phyloP scores from a whole-genome alignment of 352 stramenopile species.

The Pythium utonaiense region DNA sequence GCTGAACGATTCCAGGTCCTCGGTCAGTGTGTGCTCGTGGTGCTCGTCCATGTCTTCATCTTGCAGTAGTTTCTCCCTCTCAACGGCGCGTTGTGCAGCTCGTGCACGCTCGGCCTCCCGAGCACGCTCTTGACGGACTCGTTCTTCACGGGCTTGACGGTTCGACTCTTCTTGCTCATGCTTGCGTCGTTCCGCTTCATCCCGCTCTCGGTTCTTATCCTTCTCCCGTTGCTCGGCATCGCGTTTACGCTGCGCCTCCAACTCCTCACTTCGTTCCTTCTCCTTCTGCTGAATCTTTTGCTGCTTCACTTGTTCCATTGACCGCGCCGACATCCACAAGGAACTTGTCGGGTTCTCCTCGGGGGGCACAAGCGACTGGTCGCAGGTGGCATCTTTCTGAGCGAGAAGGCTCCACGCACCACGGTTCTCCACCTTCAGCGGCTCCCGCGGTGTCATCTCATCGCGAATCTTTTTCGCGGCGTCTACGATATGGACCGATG shows the following conservation, averaged over 20 bases:
- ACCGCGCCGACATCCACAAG: constrained; percentile 77
- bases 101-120: constrained; percentile 58
- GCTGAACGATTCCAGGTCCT: constrained; percentile 85
- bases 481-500: constrained; percentile 34
- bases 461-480: constrained; percentile 78
- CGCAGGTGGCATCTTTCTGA: constrained; percentile 65
- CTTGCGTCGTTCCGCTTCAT: constrained; percentile 67
- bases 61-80: constrained; percentile 61
- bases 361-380: constrained; percentile 46
- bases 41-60: constrained; percentile 59
- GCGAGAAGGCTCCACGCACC: constrained; percentile 83
- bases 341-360: constrained; percentile 74
- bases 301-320: constrained; percentile 86
- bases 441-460: constrained; percentile 53
- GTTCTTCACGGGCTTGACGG: constrained; percentile 53
- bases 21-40: constrained; percentile 67
- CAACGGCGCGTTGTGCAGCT: constrained; percentile 46
- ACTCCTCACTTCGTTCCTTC: constrained; percentile 61
- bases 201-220: constrained; percentile 64
- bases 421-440: constrained; percentile 77
- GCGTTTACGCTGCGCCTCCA: constrained; percentile 60
- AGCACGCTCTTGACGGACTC: constrained; percentile 44
- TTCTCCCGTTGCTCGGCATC: constrained; percentile 64
- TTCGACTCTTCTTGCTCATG: constrained; percentile 39
- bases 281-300: constrained; percentile 86